Evolutionary conservation across 352 stramenopile species (phyloP), one percentile per base, ranked within the genome.

Genomic region (Pythium volutum): DNA sequence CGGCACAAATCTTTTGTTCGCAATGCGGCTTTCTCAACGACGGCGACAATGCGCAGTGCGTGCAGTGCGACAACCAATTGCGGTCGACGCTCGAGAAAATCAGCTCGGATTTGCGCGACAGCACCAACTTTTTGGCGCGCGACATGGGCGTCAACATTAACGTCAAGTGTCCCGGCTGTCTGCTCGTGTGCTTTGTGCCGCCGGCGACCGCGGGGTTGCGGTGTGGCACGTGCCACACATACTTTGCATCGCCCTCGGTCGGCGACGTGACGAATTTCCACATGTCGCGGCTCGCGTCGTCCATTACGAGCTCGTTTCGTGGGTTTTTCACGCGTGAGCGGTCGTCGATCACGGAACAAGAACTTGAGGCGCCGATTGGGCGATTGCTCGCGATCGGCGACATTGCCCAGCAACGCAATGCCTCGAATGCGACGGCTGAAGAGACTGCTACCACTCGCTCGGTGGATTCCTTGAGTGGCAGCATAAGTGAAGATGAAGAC

Each of bases 71-170:
- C 64, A 75, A 83, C 64, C 79, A 78, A 8, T 75, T 94, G 56
- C 80, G 81, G n/a, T 91, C 84, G 2, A 82, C 75, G 34, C 68
- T 94, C 38, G 82, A 88, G 43, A 88, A 89, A 60, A 77, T 94
- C 53, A 73, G 77, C 60, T 77, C 78, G 15, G 77, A 92, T 45
- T 58, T 91, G 55, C 77, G 73, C 38, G 82, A 92, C 66, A 91
- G 81, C 55, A 92, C 84, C 42, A 94, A 91, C 62, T 82, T 89
- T 52, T 50, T 92, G 16, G 84, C 81, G 26, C 71, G 84, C 27
- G 82, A 94, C 63, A 89, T 94, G 71, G 84, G 84, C 31, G 69
- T 94, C 22, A 90, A 92, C 65, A 89, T 94, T 62, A 76, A 89
- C 66, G 82, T 94, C 66, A 84, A 88, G 66, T 94, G 84, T 69